Conservation (phyloP, 116 monocot genomes). For the Cymodocea nodosa region DNA sequence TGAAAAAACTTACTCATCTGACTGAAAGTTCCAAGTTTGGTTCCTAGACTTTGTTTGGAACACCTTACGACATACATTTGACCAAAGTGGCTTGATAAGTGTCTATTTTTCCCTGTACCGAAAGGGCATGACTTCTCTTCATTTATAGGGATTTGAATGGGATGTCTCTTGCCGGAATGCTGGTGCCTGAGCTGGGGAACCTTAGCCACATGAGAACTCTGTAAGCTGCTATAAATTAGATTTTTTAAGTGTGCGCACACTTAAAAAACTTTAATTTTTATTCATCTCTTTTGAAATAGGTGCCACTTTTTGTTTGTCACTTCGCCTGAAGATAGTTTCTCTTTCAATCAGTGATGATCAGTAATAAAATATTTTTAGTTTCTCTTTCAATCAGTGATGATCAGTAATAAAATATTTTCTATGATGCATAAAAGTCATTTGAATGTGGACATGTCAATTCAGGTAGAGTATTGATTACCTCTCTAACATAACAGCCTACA, state of each 20-base stretch:
- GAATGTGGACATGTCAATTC: too few relatives aligned
- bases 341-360: too few relatives aligned
- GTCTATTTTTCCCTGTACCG: neutral
- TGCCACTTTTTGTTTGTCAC: too few relatives aligned
- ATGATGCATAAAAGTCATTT: too few relatives aligned
- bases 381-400: too few relatives aligned
- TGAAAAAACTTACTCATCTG: neutral
- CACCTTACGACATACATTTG: neutral
- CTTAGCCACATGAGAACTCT: conserved; percentile 58
- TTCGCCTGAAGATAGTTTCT: too few relatives aligned
- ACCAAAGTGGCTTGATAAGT: neutral
- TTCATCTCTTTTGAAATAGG: too few relatives aligned
- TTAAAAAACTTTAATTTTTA: too few relatives aligned
- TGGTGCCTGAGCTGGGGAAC: conserved; percentile 64
- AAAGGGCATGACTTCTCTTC: neutral
- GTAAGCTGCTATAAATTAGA: conserved; percentile 23
- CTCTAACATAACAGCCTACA: too few relatives aligned
- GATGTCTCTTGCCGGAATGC: conserved; percentile 35
- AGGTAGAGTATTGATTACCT: too few relatives aligned
- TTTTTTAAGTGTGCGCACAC: neutral
- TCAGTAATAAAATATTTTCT: too few relatives aligned
- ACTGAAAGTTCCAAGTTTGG: neutral
- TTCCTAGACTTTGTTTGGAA: neutral
- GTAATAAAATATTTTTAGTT: too few relatives aligned
- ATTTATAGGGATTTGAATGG: conserved; percentile 47